Conservation (phyloP, 257 asterid species). For the Rhazya stricta region DNA sequence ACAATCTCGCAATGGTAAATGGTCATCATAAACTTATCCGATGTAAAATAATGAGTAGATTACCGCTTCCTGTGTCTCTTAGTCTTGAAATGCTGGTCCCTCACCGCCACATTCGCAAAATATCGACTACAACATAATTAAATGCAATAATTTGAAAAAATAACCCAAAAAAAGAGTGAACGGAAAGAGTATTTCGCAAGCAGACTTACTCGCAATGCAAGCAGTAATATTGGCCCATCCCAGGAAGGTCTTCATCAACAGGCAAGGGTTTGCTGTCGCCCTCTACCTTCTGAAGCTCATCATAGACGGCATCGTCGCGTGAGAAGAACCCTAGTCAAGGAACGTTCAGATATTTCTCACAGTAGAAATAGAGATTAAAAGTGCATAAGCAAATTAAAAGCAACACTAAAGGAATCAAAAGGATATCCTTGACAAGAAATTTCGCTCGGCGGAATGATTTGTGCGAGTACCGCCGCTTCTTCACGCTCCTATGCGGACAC, state of each 20-base stretch:
- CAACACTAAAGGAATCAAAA: neutral
- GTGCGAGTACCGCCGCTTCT: slow-evolving; percentile 52
- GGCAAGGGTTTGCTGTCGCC: slow-evolving; percentile 48
- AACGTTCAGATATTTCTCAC: neutral
- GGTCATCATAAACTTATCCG: neutral
- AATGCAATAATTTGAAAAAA: too few species aligned
- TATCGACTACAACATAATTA: slow-evolving; percentile 19
- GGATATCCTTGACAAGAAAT: slow-evolving; percentile 45
- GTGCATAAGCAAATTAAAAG: neutral
- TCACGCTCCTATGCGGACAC: slow-evolving; percentile 76
- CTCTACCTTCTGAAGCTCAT: slow-evolving; percentile 54
- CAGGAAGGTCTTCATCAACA: slow-evolving; percentile 86
- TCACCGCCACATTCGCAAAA: slow-evolving; percentile 62
- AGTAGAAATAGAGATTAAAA: neutral
- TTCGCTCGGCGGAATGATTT: slow-evolving; percentile 54
- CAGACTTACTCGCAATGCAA: slow-evolving; percentile 75
- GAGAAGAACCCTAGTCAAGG: slow-evolving; percentile 11
- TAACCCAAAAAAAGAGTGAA: neutral
- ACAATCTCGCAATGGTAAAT: neutral
- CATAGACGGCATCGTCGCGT: slow-evolving; percentile 80
- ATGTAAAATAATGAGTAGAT: neutral
- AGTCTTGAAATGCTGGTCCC: slow-evolving; percentile 87
- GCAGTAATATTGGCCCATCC: slow-evolving; percentile 91
- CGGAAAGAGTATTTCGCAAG: neutral
- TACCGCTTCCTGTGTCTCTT: slow-evolving; percentile 85